These are phyloP conservation scores for Paramyrothecium roridum DNA, from an alignment of 2,329 filamentous ascomycete genomes.

Conservation along the genomic window DNA sequence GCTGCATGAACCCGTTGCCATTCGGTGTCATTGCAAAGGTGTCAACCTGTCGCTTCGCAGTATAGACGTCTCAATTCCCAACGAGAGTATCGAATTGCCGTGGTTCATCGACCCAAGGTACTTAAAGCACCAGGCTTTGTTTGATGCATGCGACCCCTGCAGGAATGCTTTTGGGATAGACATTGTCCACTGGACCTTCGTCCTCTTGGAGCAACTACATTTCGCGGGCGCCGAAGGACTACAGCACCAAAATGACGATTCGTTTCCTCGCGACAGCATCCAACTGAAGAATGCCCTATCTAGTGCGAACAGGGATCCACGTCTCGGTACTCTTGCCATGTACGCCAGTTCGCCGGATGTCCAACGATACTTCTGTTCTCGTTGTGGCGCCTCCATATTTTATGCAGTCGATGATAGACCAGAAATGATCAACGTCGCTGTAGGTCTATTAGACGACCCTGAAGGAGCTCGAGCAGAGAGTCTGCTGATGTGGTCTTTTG, in stretches of 20 bases:
- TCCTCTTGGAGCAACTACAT: constrained; percentile 32
- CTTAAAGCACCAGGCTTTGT: constrained; percentile 32
- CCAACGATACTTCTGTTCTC: constrained; percentile 45
- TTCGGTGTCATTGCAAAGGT: constrained; percentile 45
- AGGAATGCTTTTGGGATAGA: constrained; percentile 37
- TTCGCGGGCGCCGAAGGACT: constrained; percentile 15
- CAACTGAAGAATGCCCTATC: constrained; percentile 31
- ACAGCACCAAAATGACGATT: background rate
- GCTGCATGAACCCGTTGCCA: constrained; percentile 21
- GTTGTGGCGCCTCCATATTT: constrained; percentile 44
- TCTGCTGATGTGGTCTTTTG: constrained; percentile 38
- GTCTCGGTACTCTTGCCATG: constrained; percentile 38
- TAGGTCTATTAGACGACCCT: constrained; percentile 39
- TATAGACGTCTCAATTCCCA: constrained; percentile 19
- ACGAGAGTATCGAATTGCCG: constrained; percentile 29
- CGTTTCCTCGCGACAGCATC: constrained; percentile 9
- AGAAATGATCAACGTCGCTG: constrained; percentile 37
- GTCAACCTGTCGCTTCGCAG: constrained; percentile 37
- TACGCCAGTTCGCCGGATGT: constrained; percentile 41
- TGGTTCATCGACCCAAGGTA: constrained; percentile 40
- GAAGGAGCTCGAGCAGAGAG: constrained; percentile 44
- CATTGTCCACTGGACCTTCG: constrained; percentile 42
- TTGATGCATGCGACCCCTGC: constrained; percentile 47
- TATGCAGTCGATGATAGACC: constrained; percentile 36
- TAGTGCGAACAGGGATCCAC: constrained; percentile 21